These are phyloP conservation scores for Hypoxylon rickii DNA, from an alignment of 495 filamentous ascomycete species.

Conservation along the genomic window DNA sequence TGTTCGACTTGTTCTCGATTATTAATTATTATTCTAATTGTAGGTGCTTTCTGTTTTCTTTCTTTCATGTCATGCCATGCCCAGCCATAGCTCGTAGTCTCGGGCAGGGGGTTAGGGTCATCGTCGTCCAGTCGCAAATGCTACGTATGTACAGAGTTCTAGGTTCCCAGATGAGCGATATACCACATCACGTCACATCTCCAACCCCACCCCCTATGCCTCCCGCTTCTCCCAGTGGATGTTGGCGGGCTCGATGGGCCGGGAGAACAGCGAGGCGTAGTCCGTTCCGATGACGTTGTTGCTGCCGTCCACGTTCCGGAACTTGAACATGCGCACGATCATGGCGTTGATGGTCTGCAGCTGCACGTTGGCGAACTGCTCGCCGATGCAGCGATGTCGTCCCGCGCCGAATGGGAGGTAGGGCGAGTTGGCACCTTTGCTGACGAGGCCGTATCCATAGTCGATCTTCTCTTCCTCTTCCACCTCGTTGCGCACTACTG, in stretches of 20 bases:
- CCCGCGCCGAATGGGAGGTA: conserved; percentile 96
- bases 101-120: no score
- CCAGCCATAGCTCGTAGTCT: conserved; percentile 8
- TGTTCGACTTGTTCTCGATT: conserved; percentile 11
- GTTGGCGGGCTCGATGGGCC: conserved; percentile 66
- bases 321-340: conserved; percentile 74
- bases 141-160: conserved; percentile 30
- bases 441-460: conserved; percentile 92
- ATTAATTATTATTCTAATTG: conserved; percentile 32
- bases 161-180: conserved; percentile 6
- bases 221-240: conserved; percentile 69
- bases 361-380: conserved; percentile 96
- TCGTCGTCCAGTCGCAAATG: conserved; percentile 25
- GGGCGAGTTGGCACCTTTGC: conserved; percentile 82
- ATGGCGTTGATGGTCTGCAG: conserved; percentile 82
- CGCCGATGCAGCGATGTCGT: conserved; percentile 92
- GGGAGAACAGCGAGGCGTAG: conserved; percentile 71
- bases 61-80: conserved; percentile 26
- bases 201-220: not conserved
- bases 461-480: conserved; percentile 78
- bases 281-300: conserved; percentile 78
- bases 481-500: conserved; percentile 52
- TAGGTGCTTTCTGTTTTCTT: conserved; percentile 7
- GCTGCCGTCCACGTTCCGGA: conserved; percentile 71
- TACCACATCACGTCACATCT: not conserved